Evolutionary conservation across 2,329 filamentous ascomycete genomes (phyloP).

Genomic region (Alternaria alternata): DNA sequence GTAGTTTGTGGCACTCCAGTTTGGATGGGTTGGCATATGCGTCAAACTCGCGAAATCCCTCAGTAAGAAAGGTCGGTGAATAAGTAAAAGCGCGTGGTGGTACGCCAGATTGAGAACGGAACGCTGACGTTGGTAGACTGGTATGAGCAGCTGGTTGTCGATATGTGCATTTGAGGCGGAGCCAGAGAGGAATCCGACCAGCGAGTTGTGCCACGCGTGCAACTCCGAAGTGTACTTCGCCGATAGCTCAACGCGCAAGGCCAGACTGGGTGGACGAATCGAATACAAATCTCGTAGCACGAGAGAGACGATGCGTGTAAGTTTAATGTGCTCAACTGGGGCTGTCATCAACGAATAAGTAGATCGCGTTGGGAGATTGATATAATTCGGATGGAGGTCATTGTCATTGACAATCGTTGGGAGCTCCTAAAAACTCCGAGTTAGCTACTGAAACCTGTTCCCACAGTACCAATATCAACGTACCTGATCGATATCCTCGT

Average conservation of each 20-base stretch:
- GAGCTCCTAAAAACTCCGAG: slow-evolving; percentile 39
- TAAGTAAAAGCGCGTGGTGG: slow-evolving; percentile 64
- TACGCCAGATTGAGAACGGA: slow-evolving; percentile 64
- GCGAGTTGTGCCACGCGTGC: slow-evolving; percentile 55
- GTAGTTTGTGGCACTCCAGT: slow-evolving; percentile 17
- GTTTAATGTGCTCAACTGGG: slow-evolving; percentile 55
- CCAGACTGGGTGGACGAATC: slow-evolving; percentile 46
- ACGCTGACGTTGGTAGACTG: slow-evolving; percentile 63
- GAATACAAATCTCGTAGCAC: slow-evolving; percentile 58
- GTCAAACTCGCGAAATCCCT: slow-evolving; percentile 51
- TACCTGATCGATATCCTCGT: slow-evolving; percentile 71
- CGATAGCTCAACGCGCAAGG: slow-evolving; percentile 49
- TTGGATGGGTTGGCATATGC: slow-evolving; percentile 35
- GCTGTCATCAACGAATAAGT: slow-evolving; percentile 55
- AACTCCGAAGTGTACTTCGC: slow-evolving; percentile 55
- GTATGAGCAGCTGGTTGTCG: slow-evolving; percentile 55
- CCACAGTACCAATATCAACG: slow-evolving; percentile 8
- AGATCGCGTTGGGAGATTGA: slow-evolving; percentile 36
- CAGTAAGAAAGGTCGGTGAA: slow-evolving; percentile 64
- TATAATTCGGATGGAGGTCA: slow-evolving; percentile 39
- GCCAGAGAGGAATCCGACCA: slow-evolving; percentile 54
- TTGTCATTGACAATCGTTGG: slow-evolving; percentile 47
- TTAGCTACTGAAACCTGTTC: neutral
- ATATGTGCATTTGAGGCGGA: slow-evolving; percentile 48
- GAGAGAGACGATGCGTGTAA: slow-evolving; percentile 55